These are phyloP conservation scores for Penicillium chermesinum DNA, from an alignment of 495 filamentous ascomycete genomes.

Conservation along the genomic window DNA sequence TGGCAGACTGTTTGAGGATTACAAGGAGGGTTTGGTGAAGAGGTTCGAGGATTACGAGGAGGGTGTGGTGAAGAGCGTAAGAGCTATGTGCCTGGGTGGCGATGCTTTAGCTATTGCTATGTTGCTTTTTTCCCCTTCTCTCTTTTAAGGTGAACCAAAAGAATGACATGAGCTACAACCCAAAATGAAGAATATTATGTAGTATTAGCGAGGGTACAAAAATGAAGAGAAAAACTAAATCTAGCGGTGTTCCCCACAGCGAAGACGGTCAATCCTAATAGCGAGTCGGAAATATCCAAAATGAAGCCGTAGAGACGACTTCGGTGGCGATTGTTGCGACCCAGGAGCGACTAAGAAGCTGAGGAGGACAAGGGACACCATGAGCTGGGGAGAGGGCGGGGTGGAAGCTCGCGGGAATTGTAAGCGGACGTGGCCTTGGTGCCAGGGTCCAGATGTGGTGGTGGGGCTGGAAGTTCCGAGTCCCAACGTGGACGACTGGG, in stretches of 20 bases:
- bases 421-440: slow-evolving; percentile 1
- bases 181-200: no score
- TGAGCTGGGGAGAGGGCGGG: slow-evolving; percentile 47
- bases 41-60: no score
- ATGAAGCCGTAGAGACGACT: slow-evolving; percentile 92
- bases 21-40: no score
- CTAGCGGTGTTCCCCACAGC: slow-evolving; percentile 95
- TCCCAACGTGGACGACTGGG: slow-evolving; percentile 31
- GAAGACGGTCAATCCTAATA: slow-evolving; percentile 92
- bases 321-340: slow-evolving; percentile 94
- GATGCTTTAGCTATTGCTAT: no score
- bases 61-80: no score
- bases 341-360: slow-evolving; percentile 91
- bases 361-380: slow-evolving; percentile 77
- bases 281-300: slow-evolving; percentile 87
- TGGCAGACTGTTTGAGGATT: no score
- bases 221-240: no score
- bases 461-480: slow-evolving; percentile 36
- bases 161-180: no score
- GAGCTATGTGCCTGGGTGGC: no score
- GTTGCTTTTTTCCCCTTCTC: no score
- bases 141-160: no score
- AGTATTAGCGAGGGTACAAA: no score
- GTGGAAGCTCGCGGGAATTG: background rate
- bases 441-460: slow-evolving; percentile 24